Percentiles rank a stretch among this genome's conserved stretches.
phyloP scores from a whole-genome alignment of 306 rosid species.

The Alnus glutinosa region DNA sequence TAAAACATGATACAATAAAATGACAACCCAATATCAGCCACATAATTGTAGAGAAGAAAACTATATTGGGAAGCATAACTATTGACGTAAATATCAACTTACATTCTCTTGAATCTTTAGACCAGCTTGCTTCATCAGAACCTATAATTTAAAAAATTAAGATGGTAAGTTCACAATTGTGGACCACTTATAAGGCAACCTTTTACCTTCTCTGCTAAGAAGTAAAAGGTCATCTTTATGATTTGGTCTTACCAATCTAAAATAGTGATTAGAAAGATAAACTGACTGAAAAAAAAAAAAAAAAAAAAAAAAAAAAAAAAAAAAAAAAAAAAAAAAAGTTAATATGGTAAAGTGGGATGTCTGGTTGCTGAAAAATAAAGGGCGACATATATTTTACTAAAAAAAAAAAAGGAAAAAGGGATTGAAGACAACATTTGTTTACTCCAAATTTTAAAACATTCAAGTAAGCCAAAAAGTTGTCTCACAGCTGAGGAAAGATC shows the following conservation, averaged over 20 bases:
- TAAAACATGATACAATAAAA: conserved; percentile 1
- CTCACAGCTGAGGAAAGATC: neutral
- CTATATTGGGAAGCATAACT: conserved; percentile 15
- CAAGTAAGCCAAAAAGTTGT: neutral
- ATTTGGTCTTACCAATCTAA: neutral
- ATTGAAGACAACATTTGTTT: no score
- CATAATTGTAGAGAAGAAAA: conserved; percentile 20
- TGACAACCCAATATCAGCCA: conserved; percentile 15
- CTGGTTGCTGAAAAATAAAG: neutral
- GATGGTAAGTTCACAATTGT: conserved; percentile 23
- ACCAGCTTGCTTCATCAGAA: conserved; percentile 86
- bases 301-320: neutral
- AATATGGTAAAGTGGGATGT: neutral
- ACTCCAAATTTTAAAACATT: neutral
- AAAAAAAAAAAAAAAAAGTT: neutral
- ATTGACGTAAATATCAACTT: conserved; percentile 35
- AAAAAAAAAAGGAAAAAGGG: no score
- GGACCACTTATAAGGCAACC: conserved; percentile 16
- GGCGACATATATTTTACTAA: neutral
- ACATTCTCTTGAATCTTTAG: conserved; percentile 75
- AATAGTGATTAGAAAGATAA: neutral
- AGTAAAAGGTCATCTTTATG: neutral
- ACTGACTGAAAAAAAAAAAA: neutral
- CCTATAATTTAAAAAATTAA: conserved; percentile 48
- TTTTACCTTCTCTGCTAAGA: neutral